Conservation (phyloP, 257 asterid species). For the Dorcoceras hygrometricum region DNA sequence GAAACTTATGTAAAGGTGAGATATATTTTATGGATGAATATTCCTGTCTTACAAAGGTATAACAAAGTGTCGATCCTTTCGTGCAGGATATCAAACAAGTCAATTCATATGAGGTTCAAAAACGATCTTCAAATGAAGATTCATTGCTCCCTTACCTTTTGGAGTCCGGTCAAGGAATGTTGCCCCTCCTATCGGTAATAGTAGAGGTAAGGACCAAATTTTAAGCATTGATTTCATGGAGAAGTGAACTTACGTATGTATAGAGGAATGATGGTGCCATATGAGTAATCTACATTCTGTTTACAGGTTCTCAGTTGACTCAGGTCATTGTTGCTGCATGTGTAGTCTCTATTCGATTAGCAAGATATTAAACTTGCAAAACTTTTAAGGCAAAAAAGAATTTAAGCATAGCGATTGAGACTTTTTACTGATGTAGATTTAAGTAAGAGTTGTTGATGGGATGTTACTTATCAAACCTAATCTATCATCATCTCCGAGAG, state of each 20-base stretch:
- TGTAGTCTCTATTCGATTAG: background rate
- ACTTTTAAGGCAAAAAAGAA: background rate
- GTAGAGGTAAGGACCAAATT: conserved; percentile 54
- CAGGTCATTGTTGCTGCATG: conserved; percentile 5
- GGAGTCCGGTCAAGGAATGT: conserved; percentile 53
- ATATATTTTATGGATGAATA: conserved; percentile 2
- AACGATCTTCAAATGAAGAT: conserved; percentile 34
- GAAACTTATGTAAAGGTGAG: conserved; percentile 48
- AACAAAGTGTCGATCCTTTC: conserved; percentile 23
- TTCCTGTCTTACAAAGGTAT: background rate
- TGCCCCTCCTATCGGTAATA: conserved; percentile 60
- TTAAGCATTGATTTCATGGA: background rate
- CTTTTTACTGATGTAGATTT: too few species aligned
- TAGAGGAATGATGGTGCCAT: background rate
- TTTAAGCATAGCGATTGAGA: background rate
- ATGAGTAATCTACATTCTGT: background rate
- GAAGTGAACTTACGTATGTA: background rate
- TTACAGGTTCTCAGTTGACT: background rate
- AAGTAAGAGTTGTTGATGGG: too few species aligned
- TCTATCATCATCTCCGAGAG: too few species aligned
- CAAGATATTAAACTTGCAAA: background rate
- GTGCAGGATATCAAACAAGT: conserved; percentile 43
- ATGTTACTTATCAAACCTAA: too few species aligned
- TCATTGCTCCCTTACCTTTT: conserved; percentile 44
- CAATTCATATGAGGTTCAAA: conserved; percentile 25